These are phyloP conservation scores for Aquilaria yunnanensis DNA, from an alignment of 345 rosid species.

Conservation along the genomic window DNA sequence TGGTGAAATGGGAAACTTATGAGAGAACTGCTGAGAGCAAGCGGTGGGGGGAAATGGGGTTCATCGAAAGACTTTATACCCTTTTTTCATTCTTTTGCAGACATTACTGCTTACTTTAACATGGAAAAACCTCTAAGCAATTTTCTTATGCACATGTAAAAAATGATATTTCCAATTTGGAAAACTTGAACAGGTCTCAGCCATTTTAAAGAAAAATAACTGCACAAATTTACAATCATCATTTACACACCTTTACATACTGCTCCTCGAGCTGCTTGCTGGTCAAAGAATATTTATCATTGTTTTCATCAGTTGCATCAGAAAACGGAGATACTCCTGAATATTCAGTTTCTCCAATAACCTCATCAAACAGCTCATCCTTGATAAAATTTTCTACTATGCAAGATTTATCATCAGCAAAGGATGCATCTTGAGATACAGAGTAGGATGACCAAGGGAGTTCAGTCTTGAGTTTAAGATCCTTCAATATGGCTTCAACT, in stretches of 20 bases:
- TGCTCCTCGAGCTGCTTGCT: slow-evolving; percentile 12
- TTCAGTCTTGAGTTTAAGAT: slow-evolving; percentile 33
- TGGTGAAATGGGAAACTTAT: slow-evolving; percentile 24
- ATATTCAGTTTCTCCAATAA: slow-evolving; percentile 8
- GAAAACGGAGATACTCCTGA: slow-evolving; percentile 7
- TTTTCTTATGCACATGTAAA: too few species aligned
- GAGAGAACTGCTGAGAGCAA: neutral
- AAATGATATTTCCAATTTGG: too few species aligned
- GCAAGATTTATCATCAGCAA: slow-evolving; percentile 15
- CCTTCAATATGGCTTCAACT: slow-evolving; percentile 34
- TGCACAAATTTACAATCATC: slow-evolving; percentile 1
- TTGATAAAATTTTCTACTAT: slow-evolving; percentile 6
- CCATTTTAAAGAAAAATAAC: too few species aligned
- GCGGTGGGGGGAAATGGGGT: too few species aligned
- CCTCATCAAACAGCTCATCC: slow-evolving; percentile 7
- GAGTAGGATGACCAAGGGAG: slow-evolving; percentile 21
- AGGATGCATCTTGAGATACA: slow-evolving; percentile 10
- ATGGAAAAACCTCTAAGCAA: too few species aligned
- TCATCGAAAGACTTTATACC: too few species aligned
- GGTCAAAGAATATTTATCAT: slow-evolving; percentile 13
- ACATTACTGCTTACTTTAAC: too few species aligned
- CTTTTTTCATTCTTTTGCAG: too few species aligned
- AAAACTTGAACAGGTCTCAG: too few species aligned
- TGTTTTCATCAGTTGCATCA: slow-evolving; percentile 13
- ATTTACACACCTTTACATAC: slow-evolving; percentile 35